Conservation (phyloP, 495 filamentous ascomycete species). For the Arthonia radiata region DNA sequence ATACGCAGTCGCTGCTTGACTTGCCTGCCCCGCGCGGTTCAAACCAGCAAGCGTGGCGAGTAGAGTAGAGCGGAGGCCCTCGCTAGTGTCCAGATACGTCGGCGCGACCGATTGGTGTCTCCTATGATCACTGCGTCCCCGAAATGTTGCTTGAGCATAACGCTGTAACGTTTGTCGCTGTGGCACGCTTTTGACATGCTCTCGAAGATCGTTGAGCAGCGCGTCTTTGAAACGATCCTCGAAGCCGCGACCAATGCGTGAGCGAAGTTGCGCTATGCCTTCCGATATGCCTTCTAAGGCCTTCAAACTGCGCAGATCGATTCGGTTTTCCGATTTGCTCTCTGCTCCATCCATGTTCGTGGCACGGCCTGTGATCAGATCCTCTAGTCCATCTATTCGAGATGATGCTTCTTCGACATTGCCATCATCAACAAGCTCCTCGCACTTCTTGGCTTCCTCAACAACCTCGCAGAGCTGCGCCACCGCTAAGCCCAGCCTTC, state of each 20-base stretch:
- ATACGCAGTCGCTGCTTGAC: constrained; percentile 59
- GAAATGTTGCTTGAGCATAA: constrained; percentile 38
- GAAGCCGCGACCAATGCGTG: constrained; percentile 65
- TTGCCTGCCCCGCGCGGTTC: constrained; percentile 50
- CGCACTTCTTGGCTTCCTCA: constrained; percentile 48
- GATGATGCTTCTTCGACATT: constrained; percentile 57
- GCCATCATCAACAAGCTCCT: constrained; percentile 55
- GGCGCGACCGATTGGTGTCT: constrained; percentile 42
- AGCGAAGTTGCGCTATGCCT: constrained; percentile 48
- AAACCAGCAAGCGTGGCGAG: constrained; percentile 48
- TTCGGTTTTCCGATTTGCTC: constrained; percentile 11
- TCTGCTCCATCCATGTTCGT: constrained; percentile 7
- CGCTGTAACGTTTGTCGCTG: constrained; percentile 48
- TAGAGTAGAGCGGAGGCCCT: constrained; percentile 40
- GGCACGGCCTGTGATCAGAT: constrained; percentile 43
- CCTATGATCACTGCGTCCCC: constrained; percentile 38
- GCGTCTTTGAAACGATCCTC: constrained; percentile 58
- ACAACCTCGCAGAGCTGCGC: constrained; percentile 61
- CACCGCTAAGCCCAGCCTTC: constrained; percentile 57
- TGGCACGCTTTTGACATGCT: constrained; percentile 60
- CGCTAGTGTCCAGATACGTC: constrained; percentile 45
- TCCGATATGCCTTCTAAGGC: constrained; percentile 58
- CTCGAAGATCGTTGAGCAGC: constrained; percentile 52
- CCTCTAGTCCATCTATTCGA: constrained; percentile 50
- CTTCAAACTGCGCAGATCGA: constrained; percentile 54